Evolutionary conservation across 2,329 filamentous ascomycete genomes (phyloP).

Genomic region (Fusarium buxicola): DNA sequence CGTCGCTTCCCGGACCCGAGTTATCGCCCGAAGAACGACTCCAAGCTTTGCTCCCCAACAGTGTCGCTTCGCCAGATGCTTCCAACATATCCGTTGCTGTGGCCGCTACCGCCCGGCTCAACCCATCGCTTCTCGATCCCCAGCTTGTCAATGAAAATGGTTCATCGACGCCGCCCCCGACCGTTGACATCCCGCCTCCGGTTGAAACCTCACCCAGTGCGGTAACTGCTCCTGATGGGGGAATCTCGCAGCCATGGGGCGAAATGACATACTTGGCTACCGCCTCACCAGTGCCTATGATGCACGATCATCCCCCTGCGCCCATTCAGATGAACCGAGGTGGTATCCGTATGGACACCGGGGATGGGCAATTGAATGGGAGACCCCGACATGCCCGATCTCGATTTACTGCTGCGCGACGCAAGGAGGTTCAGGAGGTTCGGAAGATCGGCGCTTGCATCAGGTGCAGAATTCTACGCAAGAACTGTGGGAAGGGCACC

Average conservation of each 20-base stretch:
- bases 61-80: slow-evolving; percentile 55
- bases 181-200: slow-evolving; percentile 37
- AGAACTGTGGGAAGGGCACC: slow-evolving; percentile 73
- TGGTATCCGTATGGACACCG: slow-evolving; percentile 66
- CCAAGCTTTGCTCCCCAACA: slow-evolving; percentile 57
- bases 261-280: slow-evolving; percentile 63
- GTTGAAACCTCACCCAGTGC: slow-evolving; percentile 40
- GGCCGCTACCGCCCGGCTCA: slow-evolving; percentile 66
- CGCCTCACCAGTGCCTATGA: slow-evolving; percentile 48
- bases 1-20: slow-evolving; percentile 48
- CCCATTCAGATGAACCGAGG: slow-evolving; percentile 55
- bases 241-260: slow-evolving; percentile 61
- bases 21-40: slow-evolving; percentile 63
- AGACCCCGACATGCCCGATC: slow-evolving; percentile 66
- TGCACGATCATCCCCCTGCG: slow-evolving; percentile 48
- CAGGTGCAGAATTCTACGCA: slow-evolving; percentile 72
- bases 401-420: slow-evolving; percentile 67
- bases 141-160: slow-evolving; percentile 54
- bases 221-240: slow-evolving; percentile 40
- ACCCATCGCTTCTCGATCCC: slow-evolving; percentile 66
- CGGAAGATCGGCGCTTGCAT: slow-evolving; percentile 75
- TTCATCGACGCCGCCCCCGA: slow-evolving; percentile 47
- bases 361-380: slow-evolving; percentile 57
- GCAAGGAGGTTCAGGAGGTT: slow-evolving; percentile 74
- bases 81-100: slow-evolving; percentile 67